Percentiles rank a stretch among this genome's conserved stretches.
Conservation (phyloP, 1,139 yeast species). For the Zygosaccharomyces sapae region DNA sequence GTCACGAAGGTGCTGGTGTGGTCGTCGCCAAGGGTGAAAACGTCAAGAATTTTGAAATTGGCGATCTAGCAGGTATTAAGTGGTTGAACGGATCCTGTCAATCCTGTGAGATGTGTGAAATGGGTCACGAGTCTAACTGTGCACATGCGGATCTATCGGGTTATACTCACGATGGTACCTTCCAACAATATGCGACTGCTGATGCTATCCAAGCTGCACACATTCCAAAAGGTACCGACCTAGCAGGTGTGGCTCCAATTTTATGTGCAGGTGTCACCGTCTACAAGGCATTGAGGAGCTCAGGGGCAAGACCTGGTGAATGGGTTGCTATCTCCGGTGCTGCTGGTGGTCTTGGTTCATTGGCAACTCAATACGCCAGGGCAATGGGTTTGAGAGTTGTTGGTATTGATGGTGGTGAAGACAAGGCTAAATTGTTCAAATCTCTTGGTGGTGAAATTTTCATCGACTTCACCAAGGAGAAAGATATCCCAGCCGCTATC, state of each 20-base stretch:
- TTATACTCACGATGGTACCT: conserved; percentile 75
- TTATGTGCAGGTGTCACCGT: conserved; percentile 81
- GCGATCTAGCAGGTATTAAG: conserved; percentile 70
- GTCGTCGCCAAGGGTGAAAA: conserved; percentile 68
- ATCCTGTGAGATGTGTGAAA: conserved; percentile 64
- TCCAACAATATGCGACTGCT: conserved; percentile 76
- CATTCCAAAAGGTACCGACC: conserved; percentile 61
- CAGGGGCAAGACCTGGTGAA: conserved; percentile 59
- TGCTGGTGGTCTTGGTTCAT: conserved; percentile 73
- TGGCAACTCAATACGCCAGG: conserved; percentile 69
- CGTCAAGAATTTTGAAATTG: conserved; percentile 63
- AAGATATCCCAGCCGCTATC: conserved; percentile 55
- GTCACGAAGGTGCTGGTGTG: conserved; percentile 81
- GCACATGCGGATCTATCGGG: conserved; percentile 65
- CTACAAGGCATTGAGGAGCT: conserved; percentile 72
- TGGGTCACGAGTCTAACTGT: conserved; percentile 64
- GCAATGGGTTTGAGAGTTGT: conserved; percentile 70
- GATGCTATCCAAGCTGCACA: conserved; percentile 74
- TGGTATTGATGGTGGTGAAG: conserved; percentile 73
- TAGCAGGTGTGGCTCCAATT: conserved; percentile 66
- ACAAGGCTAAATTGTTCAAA: conserved; percentile 54
- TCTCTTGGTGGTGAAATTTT: conserved; percentile 63
- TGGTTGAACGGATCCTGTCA: conserved; percentile 74
- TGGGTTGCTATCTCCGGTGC: conserved; percentile 81
- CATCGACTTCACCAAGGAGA: conserved; percentile 57